Conservation (phyloP, 257 asterid species). For the Penstemon davidsonii region DNA sequence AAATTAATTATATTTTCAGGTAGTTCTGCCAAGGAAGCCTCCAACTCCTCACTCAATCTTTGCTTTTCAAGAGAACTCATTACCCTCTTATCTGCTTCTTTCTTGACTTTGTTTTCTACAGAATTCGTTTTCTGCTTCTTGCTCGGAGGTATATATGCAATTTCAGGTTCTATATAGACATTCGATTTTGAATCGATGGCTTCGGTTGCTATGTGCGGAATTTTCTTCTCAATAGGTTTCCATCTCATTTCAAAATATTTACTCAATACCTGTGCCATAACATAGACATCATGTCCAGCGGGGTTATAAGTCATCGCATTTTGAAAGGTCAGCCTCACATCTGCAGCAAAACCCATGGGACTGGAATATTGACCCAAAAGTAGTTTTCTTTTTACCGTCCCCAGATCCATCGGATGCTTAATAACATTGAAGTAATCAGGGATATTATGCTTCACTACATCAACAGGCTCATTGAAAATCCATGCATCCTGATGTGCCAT, state of each 20-base stretch:
- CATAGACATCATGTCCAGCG: slow-evolving; percentile 56
- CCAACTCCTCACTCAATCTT: slow-evolving; percentile 63
- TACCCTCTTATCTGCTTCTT: slow-evolving; percentile 43
- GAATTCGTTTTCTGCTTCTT: slow-evolving; percentile 55
- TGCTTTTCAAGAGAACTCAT: slow-evolving; percentile 71
- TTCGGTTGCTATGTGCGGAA: slow-evolving; percentile 40
- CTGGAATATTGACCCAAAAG: slow-evolving; percentile 51
- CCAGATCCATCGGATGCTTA: slow-evolving; percentile 93
- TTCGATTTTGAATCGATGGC: slow-evolving; percentile 46
- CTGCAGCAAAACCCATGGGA: slow-evolving; percentile 68
- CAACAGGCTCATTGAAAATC: slow-evolving; percentile 78
- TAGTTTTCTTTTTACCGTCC: slow-evolving; percentile 65
- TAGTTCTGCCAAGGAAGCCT: slow-evolving; percentile 52
- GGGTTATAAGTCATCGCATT: slow-evolving; percentile 84
- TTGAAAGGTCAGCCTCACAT: slow-evolving; percentile 72
- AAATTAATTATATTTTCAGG: slow-evolving; percentile 75
- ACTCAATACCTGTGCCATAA: slow-evolving; percentile 55
- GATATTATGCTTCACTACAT: slow-evolving; percentile 55
- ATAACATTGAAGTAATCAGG: slow-evolving; percentile 73
- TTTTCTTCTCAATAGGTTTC: slow-evolving; percentile 71
- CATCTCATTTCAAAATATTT: slow-evolving; percentile 71
- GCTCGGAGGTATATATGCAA: slow-evolving; percentile 49
- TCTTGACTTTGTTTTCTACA: slow-evolving; percentile 47
- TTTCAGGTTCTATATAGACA: slow-evolving; percentile 47
- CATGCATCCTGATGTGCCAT: slow-evolving; percentile 58